Evolutionary conservation across 2,329 filamentous ascomycete species (phyloP).

Genomic region (Fonsecaea monophora): DNA sequence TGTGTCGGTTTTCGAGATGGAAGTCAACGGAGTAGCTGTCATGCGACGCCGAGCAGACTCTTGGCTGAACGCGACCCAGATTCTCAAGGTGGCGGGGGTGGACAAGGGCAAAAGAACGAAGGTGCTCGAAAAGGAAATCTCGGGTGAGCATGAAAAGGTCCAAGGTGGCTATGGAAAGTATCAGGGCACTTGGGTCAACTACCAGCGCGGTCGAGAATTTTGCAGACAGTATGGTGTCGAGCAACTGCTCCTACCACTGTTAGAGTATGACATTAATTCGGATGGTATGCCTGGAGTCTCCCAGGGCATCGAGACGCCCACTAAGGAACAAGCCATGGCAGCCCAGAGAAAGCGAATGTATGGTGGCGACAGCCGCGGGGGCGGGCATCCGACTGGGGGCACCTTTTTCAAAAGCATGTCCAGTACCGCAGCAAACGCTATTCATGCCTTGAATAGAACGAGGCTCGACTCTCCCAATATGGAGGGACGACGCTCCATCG

Average conservation of each 20-base stretch:
- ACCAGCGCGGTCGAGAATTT: slow-evolving; percentile 88
- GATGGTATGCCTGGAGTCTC: slow-evolving; percentile 67
- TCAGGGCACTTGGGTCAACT: slow-evolving; percentile 98
- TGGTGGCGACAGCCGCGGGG: slow-evolving; percentile 74
- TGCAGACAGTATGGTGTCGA: slow-evolving; percentile 73
- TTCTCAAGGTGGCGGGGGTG: slow-evolving; percentile 94
- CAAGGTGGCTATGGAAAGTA: slow-evolving; percentile 99
- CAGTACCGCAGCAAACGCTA: slow-evolving; percentile 86
- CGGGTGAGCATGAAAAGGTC: slow-evolving; percentile 96
- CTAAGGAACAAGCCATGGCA: slow-evolving; percentile 98
- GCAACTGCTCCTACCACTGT: slow-evolving; percentile 55
- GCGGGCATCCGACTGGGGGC: slow-evolving; percentile 69
- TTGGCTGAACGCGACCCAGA: slow-evolving; percentile 98
- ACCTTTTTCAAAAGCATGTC: slow-evolving; percentile 99
- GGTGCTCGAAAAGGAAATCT: slow-evolving; percentile 97
- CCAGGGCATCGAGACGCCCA: slow-evolving; percentile 87
- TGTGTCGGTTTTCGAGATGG: slow-evolving; percentile 98
- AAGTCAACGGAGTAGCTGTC: slow-evolving; percentile 88
- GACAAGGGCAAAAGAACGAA: slow-evolving; percentile 98
- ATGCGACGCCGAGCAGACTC: slow-evolving; percentile 96
- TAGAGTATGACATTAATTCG: slow-evolving; percentile 58
- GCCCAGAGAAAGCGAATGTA: slow-evolving; percentile 92
- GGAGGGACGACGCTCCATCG: slow-evolving; percentile 69
- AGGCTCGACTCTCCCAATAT: slow-evolving; percentile 86
- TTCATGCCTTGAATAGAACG: slow-evolving; percentile 96